These are phyloP conservation scores for Cutaneotrichosporon mucoides DNA, from an alignment of 1,284 basidiomycete species.

Conservation along the genomic window DNA sequence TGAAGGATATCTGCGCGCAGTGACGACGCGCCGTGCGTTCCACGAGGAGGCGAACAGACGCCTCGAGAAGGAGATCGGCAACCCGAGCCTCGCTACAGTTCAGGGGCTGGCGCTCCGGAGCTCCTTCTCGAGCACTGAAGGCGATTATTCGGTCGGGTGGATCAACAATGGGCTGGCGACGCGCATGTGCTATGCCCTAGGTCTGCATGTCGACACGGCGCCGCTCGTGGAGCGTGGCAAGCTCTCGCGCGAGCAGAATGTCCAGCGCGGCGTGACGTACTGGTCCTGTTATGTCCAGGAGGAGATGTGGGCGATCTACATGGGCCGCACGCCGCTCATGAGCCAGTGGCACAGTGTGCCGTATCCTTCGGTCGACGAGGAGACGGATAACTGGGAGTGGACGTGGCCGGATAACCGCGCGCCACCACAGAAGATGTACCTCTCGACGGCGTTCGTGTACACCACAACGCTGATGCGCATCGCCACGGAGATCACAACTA, in stretches of 20 bases:
- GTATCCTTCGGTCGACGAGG: conserved; percentile 17
- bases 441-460: conserved; percentile 11
- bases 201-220: conserved; percentile 25
- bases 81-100: conserved; percentile 59
- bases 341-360: conserved; percentile 25
- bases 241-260: conserved; percentile 14
- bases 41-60: conserved; percentile 57
- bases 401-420: conserved; percentile 12
- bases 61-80: conserved; percentile 57
- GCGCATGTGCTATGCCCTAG: conserved; percentile 24
- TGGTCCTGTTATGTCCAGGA: conserved; percentile 34
- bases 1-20: conserved; percentile 53
- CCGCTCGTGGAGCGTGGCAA: conserved; percentile 22
- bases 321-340: conserved; percentile 25
- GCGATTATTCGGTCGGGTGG: conserved; percentile 33
- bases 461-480: conserved; percentile 11
- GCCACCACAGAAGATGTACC: conserved; percentile 8
- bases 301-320: conserved; percentile 32
- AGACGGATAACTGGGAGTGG: conserved; percentile 24
- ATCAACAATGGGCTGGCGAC: conserved; percentile 24
- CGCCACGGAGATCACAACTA: conserved; percentile 10
- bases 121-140: conserved; percentile 56
- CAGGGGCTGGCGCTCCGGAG: conserved; percentile 59
- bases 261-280: conserved; percentile 27
- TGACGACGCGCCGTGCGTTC: conserved; percentile 54